Conservation (phyloP, 1,284 basidiomycete species). For the Tranzscheliella williamsii region DNA sequence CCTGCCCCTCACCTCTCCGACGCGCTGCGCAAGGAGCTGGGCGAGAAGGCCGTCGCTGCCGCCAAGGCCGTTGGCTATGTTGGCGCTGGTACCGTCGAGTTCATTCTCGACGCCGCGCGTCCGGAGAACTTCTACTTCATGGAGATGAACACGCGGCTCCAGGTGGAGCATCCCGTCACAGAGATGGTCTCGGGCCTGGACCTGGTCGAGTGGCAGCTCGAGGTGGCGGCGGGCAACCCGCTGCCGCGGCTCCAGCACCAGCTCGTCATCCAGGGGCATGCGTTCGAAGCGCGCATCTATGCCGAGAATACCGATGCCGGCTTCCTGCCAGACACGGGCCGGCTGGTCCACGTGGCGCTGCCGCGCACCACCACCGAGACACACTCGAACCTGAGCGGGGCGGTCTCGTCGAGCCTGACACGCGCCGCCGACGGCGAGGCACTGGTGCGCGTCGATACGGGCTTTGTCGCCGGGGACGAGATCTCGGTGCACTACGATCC, state of each 20-base stretch:
- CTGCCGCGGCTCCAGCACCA: constrained; percentile 76
- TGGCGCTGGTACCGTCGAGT: constrained; percentile 88
- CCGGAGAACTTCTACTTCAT: constrained; percentile 49
- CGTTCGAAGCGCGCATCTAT: constrained; percentile 95
- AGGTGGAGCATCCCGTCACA: constrained; percentile 81
- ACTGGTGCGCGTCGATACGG: constrained; percentile 83
- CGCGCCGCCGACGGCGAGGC: constrained; percentile 64
- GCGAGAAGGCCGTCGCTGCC: constrained; percentile 84
- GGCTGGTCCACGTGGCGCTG: constrained; percentile 71
- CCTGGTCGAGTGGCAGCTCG: constrained; percentile 88
- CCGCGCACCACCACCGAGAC: constrained; percentile 61
- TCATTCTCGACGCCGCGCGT: constrained; percentile 17
- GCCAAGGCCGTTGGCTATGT: constrained; percentile 86
- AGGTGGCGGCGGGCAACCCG: constrained; percentile 81
- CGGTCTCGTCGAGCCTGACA: neutral
- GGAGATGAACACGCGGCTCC: constrained; percentile 79
- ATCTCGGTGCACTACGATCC: constrained; percentile 78
- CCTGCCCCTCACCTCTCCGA: constrained; percentile 83
- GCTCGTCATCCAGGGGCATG: constrained; percentile 83
- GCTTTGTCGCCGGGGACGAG: constrained; percentile 75
- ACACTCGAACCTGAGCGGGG: constrained; percentile 7
- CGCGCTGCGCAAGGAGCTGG: constrained; percentile 76
- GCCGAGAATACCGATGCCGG: constrained; percentile 71
- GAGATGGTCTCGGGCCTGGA: constrained; percentile 93
- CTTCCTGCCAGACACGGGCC: constrained; percentile 88